These are phyloP conservation scores for Meripilus lineatus DNA, from an alignment of 1,284 basidiomycete species.

Conservation along the genomic window DNA sequence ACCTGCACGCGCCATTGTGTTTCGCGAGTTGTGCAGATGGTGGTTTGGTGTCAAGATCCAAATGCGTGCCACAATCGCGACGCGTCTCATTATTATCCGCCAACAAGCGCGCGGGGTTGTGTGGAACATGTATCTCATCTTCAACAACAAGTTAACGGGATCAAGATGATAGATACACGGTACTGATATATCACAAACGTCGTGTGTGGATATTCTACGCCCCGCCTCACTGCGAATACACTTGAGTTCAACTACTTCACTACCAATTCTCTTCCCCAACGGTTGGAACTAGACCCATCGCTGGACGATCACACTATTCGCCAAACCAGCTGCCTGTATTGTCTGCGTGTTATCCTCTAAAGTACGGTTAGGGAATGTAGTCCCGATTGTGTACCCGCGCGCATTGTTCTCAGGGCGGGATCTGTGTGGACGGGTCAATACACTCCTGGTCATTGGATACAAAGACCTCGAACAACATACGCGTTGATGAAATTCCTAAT, in stretches of 20 bases:
- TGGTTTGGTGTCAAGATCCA: not conserved
- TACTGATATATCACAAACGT: too few relatives aligned
- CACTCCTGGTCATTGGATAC: not conserved
- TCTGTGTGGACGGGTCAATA: slow-evolving; percentile 37
- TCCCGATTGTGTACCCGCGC: slow-evolving; percentile 72
- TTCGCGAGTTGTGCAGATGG: not conserved
- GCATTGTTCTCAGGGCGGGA: slow-evolving; percentile 67
- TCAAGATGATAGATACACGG: too few relatives aligned
- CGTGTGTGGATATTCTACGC: too few relatives aligned
- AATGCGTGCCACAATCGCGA: too few relatives aligned
- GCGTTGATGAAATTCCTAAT: slow-evolving; percentile 86
- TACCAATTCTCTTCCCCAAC: too few relatives aligned
- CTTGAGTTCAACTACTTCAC: too few relatives aligned
- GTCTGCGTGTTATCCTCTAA: slow-evolving; percentile 68
- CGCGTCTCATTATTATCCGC: too few relatives aligned
- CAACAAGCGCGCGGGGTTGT: too few relatives aligned
- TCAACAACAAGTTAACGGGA: too few relatives aligned
- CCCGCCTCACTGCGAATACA: too few relatives aligned
- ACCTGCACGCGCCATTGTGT: not conserved
- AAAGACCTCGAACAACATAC: slow-evolving; percentile 34
- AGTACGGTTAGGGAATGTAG: slow-evolving; percentile 81
- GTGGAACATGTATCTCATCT: too few relatives aligned
- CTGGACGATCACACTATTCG: slow-evolving; percentile 86
- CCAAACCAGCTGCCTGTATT: slow-evolving; percentile 69
- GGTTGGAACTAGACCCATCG: slow-evolving; percentile 69